These are phyloP conservation scores for Basidioascus undulatus DNA, from an alignment of 768 basidiomycete species.

Conservation along the genomic window DNA sequence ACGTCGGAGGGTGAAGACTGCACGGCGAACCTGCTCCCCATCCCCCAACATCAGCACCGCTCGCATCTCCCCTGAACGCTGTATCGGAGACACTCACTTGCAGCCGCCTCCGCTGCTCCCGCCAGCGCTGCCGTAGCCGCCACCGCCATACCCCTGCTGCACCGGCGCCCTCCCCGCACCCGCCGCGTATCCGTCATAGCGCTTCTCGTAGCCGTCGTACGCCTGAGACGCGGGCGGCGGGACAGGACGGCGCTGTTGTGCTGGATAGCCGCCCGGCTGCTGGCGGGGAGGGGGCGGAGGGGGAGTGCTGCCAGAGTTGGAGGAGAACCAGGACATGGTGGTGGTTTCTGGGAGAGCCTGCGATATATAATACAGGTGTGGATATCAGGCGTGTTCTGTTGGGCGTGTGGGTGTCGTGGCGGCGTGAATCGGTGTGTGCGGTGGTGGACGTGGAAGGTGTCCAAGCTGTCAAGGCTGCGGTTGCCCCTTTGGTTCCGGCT, in stretches of 20 bases:
- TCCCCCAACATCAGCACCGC: neutral
- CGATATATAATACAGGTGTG: neutral
- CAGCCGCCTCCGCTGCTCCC: neutral
- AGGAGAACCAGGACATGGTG: slow-evolving; percentile 5
- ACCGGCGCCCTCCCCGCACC: no score
- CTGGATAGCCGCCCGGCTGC: neutral
- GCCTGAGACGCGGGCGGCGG: slow-evolving; percentile 1
- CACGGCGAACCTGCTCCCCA: slow-evolving; percentile 21
- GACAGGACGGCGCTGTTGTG: slow-evolving; percentile 1
- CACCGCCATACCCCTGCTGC: no score
- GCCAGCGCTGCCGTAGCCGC: neutral
- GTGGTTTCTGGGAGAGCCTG: neutral
- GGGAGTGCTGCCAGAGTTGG: neutral
- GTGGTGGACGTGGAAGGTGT: neutral
- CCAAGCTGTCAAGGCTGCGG: neutral
- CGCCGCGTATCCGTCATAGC: neutral
- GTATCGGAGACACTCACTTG: neutral
- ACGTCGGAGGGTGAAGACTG: slow-evolving; percentile 36
- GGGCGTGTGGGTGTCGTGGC: neutral
- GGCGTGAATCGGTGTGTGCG: neutral
- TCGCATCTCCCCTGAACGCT: slow-evolving; percentile 22
- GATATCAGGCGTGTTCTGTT: neutral
- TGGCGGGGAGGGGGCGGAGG: slow-evolving; percentile 1
- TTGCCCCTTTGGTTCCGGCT: neutral
- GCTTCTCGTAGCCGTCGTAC: neutral